A percentile compares a stretch with the other conserved stretches of the same genome.
These are phyloP conservation scores for Glycyrrhiza uralensis DNA, from an alignment of 306 rosid species.

Conservation along the genomic window DNA sequence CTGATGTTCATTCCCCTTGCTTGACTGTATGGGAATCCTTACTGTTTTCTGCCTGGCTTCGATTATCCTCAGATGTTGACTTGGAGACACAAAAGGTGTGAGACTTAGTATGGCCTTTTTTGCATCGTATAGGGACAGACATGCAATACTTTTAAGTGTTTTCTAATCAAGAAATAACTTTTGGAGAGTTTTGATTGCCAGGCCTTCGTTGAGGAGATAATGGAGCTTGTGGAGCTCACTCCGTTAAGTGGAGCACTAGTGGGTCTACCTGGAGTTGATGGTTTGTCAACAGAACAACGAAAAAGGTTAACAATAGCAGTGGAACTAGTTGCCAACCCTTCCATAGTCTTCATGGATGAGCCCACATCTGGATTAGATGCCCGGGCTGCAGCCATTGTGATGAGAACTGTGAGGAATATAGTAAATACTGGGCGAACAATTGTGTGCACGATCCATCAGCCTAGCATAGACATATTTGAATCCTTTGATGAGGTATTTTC, in stretches of 20 bases:
- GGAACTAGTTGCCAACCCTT: slow-evolving; percentile 94
- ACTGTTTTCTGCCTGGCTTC: slow-evolving; percentile 93
- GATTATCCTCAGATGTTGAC: slow-evolving; percentile 80
- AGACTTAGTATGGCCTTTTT: slow-evolving; percentile 1
- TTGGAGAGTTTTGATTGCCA: slow-evolving; percentile 32
- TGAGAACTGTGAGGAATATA: slow-evolving; percentile 97
- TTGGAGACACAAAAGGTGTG: slow-evolving; percentile 68
- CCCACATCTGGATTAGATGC: slow-evolving; percentile 99
- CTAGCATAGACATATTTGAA: slow-evolving; percentile 98
- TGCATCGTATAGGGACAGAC: slow-evolving; percentile 13
- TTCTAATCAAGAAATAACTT: not conserved
- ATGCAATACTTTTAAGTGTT: not conserved
- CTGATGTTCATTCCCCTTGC: slow-evolving; percentile 93
- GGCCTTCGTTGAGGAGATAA: slow-evolving; percentile 95
- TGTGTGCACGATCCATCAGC: slow-evolving; percentile 98
- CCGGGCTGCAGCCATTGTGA: slow-evolving; percentile 94
- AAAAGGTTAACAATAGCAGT: slow-evolving; percentile 93
- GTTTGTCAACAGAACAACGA: slow-evolving; percentile 92
- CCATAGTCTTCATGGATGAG: slow-evolving; percentile 96
- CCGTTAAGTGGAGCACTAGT: slow-evolving; percentile 78
- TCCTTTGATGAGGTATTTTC: slow-evolving; percentile 88
- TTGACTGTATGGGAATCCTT: slow-evolving; percentile 88
- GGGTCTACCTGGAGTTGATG: slow-evolving; percentile 92
- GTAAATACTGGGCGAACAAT: slow-evolving; percentile 96
- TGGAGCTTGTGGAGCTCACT: slow-evolving; percentile 98